phyloP scores from a whole-genome alignment of 768 basidiomycete species.

The Leucogyrophana mollusca region DNA sequence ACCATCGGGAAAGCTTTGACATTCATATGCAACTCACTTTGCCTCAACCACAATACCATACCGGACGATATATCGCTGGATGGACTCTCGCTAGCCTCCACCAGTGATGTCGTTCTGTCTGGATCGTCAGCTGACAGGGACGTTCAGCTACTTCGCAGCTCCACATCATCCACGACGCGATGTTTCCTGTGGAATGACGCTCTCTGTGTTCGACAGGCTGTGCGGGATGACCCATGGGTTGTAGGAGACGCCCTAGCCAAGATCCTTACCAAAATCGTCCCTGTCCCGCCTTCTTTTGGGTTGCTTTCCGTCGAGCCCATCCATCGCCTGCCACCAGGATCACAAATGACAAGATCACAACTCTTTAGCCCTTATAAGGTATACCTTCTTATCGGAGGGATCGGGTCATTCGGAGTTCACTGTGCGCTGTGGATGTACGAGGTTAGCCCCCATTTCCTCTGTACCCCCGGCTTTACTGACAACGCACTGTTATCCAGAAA shows the following conservation, averaged over 20 bases:
- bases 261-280: conserved; percentile 1
- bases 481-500: conserved; percentile 18
- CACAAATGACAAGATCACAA: neutral
- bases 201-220: neutral
- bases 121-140: too few relatives aligned
- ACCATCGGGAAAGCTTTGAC: too few relatives aligned
- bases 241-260: conserved; percentile 12
- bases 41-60: too few relatives aligned
- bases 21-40: too few relatives aligned
- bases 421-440: conserved; percentile 42
- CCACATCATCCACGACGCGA: too few relatives aligned
- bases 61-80: too few relatives aligned
- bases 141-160: too few relatives aligned
- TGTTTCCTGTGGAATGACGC: conserved; percentile 12
- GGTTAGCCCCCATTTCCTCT: conserved; percentile 17
- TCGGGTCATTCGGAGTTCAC: conserved; percentile 36
- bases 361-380: conserved; percentile 28
- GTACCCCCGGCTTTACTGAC: neutral
- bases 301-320: neutral
- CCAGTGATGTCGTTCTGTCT: too few relatives aligned
- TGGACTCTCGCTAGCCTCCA: too few relatives aligned
- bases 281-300: neutral
- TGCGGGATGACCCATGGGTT: conserved; percentile 7
- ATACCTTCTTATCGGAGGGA: conserved; percentile 40
- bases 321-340: neutral